Conservation (phyloP, 305 asterid species). For the Caryopteris hybrid region DNA sequence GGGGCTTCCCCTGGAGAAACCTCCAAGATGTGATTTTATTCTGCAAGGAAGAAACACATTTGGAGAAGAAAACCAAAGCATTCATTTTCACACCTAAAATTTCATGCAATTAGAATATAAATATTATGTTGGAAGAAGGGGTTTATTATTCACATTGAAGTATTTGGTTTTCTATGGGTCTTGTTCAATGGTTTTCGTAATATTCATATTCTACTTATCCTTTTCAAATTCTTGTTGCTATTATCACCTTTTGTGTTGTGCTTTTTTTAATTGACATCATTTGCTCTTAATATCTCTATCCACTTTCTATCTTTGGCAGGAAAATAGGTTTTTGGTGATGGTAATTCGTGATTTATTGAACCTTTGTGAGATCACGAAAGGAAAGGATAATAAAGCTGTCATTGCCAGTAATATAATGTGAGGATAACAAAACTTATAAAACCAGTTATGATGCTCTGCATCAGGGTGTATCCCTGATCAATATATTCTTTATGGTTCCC, state of each 20-base stretch:
- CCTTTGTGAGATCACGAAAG: slow-evolving; percentile 90
- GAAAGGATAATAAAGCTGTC: slow-evolving; percentile 68
- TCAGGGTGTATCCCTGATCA: neutral
- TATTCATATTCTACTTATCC: neutral
- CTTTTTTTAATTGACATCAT: neutral
- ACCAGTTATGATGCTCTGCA: neutral
- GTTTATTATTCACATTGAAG: neutral
- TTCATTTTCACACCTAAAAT: no score
- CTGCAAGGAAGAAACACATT: no score
- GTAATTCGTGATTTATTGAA: slow-evolving; percentile 86
- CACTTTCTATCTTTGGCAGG: slow-evolving; percentile 43
- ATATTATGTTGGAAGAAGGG: neutral
- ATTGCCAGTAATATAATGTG: slow-evolving; percentile 64
- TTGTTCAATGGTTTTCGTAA: neutral
- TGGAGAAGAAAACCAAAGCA: no score
- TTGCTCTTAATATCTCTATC: neutral
- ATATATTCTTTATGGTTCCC: slow-evolving; percentile 2
- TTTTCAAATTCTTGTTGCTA: neutral
- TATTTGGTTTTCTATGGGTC: neutral
- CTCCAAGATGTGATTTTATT: no score
- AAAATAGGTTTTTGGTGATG: slow-evolving; percentile 88
- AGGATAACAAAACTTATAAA: slow-evolving; percentile 8
- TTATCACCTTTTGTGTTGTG: neutral
- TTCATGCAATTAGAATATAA: neutral
- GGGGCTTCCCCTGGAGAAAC: neutral